These are phyloP conservation scores for Globisporangium polare DNA, from an alignment of 352 stramenopile genomes.

Conservation along the genomic window DNA sequence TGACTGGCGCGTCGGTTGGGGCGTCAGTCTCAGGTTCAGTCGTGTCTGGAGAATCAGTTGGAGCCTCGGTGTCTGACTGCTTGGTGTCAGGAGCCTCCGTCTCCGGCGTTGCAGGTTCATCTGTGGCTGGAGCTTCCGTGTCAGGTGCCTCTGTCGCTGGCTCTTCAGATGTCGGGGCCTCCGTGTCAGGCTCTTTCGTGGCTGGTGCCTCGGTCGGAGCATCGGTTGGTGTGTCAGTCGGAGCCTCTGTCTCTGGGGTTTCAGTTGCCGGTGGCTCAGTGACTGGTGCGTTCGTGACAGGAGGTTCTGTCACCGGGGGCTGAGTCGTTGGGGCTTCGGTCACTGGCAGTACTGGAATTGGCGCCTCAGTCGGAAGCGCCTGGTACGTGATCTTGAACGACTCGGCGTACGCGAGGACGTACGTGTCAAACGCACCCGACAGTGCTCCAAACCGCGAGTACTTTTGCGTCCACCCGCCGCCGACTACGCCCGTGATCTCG, in stretches of 20 bases:
- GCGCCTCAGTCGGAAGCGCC: constrained; percentile 8
- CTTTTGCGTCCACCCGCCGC: constrained; percentile 24
- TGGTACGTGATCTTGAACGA: constrained; percentile 24
- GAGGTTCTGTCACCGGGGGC: not conserved
- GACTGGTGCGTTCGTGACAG: not conserved
- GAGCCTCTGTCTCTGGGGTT: not conserved
- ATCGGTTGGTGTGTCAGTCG: not conserved
- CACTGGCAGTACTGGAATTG: not conserved
- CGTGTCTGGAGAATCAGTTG: no score
- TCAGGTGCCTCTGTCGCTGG: not conserved
- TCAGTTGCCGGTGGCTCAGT: not conserved
- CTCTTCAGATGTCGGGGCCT: not conserved
- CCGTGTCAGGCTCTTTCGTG: not conserved
- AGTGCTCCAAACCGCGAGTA: constrained; percentile 16
- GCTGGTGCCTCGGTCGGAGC: not conserved
- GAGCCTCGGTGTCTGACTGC: not conserved
- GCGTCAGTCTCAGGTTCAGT: no score
- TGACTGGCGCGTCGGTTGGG: no score
- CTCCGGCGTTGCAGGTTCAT: not conserved
- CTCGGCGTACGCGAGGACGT: constrained; percentile 24
- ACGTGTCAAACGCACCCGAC: constrained; percentile 3
- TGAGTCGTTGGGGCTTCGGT: not conserved
- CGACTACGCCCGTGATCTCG: constrained; percentile 20
- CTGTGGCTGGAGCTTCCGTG: not conserved
- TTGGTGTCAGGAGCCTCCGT: no score